Evolutionary conservation across 2,329 filamentous ascomycete species (phyloP).

Genomic region (Herpotrichia juniperi): DNA sequence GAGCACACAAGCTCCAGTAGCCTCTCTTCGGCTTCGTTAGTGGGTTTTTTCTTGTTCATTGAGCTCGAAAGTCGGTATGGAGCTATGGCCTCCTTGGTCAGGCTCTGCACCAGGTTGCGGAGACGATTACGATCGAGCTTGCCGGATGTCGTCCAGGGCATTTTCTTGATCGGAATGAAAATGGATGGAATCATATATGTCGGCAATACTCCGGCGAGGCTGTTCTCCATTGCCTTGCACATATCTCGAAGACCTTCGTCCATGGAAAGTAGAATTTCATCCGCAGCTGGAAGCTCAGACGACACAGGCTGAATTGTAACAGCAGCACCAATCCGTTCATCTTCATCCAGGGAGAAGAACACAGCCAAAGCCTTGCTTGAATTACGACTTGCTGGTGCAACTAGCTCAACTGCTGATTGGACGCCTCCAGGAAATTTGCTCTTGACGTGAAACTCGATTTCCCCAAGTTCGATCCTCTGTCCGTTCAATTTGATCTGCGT

Average conservation of each 20-base stretch:
- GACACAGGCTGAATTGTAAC: slow-evolving; percentile 21
- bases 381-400: slow-evolving; percentile 34
- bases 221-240: slow-evolving; percentile 39
- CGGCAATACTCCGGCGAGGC: slow-evolving; percentile 33
- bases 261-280: slow-evolving; percentile 38
- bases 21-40: slow-evolving; percentile 34
- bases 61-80: slow-evolving; percentile 36
- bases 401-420: slow-evolving; percentile 41
- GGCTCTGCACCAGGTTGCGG: slow-evolving; percentile 29
- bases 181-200: slow-evolving; percentile 43
- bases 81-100: slow-evolving; percentile 34
- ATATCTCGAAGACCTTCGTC: slow-evolving; percentile 28
- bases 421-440: slow-evolving; percentile 37
- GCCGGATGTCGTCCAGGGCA: slow-evolving; percentile 39
- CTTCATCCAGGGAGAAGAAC: slow-evolving; percentile 33
- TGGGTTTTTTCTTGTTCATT: slow-evolving; percentile 35
- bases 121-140: slow-evolving; percentile 42
- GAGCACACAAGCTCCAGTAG: slow-evolving; percentile 36
- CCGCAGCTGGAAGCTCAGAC: slow-evolving; percentile 24
- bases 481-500: slow-evolving; percentile 37
- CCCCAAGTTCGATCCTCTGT: slow-evolving; percentile 25
- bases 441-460: slow-evolving; percentile 41
- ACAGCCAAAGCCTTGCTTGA: slow-evolving; percentile 38
- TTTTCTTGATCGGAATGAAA: slow-evolving; percentile 37
- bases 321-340: slow-evolving; percentile 7